Percentiles rank a stretch among this genome's conserved stretches.
Evolutionary conservation across 768 basidiomycete genomes (phyloP).

Genomic region (Psilocybe cyanescens): DNA sequence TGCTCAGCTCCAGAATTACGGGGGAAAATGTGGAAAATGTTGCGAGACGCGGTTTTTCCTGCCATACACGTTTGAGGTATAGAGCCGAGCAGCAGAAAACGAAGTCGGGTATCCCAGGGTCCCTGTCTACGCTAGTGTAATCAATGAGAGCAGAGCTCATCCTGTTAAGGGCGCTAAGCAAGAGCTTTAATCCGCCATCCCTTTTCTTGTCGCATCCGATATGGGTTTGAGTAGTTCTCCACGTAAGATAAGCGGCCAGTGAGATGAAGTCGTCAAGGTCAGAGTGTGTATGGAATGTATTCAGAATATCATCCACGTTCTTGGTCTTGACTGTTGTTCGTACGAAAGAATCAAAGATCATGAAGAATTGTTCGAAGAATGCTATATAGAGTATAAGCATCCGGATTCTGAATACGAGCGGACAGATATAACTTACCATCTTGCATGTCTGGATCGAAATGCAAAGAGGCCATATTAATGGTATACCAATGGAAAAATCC

Average conservation of each 20-base stretch:
- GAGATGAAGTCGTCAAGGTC: constrained; percentile 23
- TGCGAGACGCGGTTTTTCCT: constrained; percentile 8
- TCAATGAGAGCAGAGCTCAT: constrained; percentile 1
- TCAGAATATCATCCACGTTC: not conserved
- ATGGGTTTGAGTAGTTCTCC: constrained; percentile 13
- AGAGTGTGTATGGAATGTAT: constrained; percentile 20
- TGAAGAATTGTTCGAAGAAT: constrained; percentile 19
- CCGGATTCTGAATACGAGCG: not conserved
- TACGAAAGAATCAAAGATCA: constrained; percentile 18
- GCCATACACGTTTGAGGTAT: constrained; percentile 19
- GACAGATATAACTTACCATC: constrained; percentile 9
- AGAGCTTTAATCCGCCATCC: constrained; percentile 2
- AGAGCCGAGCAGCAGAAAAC: constrained; percentile 18
- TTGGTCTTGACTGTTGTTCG: constrained; percentile 4
- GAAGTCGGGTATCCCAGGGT: constrained; percentile 11
- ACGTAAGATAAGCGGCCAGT: constrained; percentile 18
- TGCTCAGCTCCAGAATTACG: not conserved
- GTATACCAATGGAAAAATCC: constrained; percentile 25
- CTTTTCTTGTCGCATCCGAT: not conserved
- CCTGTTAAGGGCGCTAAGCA: constrained; percentile 6
- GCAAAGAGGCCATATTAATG: constrained; percentile 19
- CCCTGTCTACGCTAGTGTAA: not conserved
- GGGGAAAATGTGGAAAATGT: not conserved
- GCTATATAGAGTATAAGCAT: not conserved
- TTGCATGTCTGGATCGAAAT: constrained; percentile 10